phyloP scores from a whole-genome alignment of 805 yeast species.

The Peterozyma toletana region DNA sequence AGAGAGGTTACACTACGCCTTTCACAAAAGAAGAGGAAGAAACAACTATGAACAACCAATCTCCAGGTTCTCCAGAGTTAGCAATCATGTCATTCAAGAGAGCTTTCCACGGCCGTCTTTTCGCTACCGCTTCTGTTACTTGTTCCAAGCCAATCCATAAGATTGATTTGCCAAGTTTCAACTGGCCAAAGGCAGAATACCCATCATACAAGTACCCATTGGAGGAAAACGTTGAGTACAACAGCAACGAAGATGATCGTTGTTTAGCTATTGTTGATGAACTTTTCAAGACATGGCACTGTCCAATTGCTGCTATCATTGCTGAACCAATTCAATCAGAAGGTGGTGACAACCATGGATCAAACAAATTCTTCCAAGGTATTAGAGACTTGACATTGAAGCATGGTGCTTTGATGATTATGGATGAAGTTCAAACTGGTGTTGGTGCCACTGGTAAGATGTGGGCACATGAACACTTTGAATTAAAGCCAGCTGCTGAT shows the following conservation, averaged over 20 bases:
- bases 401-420: constrained; percentile 50
- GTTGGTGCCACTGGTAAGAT: constrained; percentile 67
- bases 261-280: constrained; percentile 38
- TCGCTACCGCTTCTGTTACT: constrained; percentile 49
- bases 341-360: constrained; percentile 73
- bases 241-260: constrained; percentile 37
- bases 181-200: constrained; percentile 57
- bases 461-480: constrained; percentile 71
- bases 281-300: constrained; percentile 29
- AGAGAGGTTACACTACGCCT: constrained; percentile 35
- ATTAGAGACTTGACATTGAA: constrained; percentile 53
- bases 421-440: constrained; percentile 72
- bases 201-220: constrained; percentile 84
- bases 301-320: constrained; percentile 43
- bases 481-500: constrained; percentile 56
- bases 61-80: constrained; percentile 48
- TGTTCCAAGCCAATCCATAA: constrained; percentile 52
- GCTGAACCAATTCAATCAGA: constrained; percentile 64
- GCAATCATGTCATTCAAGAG: constrained; percentile 45
- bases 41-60: constrained; percentile 41
- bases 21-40: constrained; percentile 38
- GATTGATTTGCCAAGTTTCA: constrained; percentile 51
- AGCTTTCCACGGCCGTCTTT: constrained; percentile 52
- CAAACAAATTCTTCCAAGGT: constrained; percentile 53
- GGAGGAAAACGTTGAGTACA: constrained; percentile 50